These are phyloP conservation scores for Diddensiella caesifluorescens DNA, from an alignment of 805 yeast species.

Conservation along the genomic window DNA sequence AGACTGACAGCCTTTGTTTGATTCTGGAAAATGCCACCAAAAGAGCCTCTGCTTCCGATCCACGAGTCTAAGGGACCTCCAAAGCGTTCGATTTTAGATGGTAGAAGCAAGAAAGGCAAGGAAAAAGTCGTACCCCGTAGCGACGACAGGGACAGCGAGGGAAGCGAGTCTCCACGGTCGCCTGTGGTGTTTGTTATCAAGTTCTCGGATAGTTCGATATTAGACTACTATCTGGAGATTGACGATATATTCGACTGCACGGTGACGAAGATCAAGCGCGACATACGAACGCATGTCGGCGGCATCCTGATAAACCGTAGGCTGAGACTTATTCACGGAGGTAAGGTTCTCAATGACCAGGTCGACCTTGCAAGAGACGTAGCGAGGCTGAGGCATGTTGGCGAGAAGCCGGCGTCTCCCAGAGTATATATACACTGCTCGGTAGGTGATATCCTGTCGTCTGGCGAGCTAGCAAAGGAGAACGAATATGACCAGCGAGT, in stretches of 20 bases:
- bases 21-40: too few relatives aligned
- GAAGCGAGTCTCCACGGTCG: not conserved
- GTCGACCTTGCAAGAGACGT: conserved; percentile 52
- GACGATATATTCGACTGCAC: conserved; percentile 33
- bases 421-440: conserved; percentile 71
- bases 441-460: conserved; percentile 58
- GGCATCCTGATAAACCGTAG: conserved; percentile 40
- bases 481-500: conserved; percentile 48
- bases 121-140: not conserved
- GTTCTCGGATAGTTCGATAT: conserved; percentile 41
- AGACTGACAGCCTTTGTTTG: too few relatives aligned
- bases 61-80: too few relatives aligned
- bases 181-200: conserved; percentile 33
- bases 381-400: conserved; percentile 28
- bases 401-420: conserved; percentile 4
- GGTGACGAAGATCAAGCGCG: conserved; percentile 38
- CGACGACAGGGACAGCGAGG: not conserved
- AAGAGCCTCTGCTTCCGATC: conserved; percentile 12
- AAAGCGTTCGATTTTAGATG: not conserved
- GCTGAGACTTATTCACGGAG: conserved; percentile 62
- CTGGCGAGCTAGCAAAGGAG: conserved; percentile 55
- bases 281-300: conserved; percentile 37
- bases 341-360: conserved; percentile 54
- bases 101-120: conserved; percentile 1
- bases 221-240: conserved; percentile 39